A percentile compares a stretch with the other conserved stretches of the same genome.
phyloP scores from a whole-genome alignment of 225 moss, liverwort and hornwort genomes.

The Pseudoscleropodium purum region DNA sequence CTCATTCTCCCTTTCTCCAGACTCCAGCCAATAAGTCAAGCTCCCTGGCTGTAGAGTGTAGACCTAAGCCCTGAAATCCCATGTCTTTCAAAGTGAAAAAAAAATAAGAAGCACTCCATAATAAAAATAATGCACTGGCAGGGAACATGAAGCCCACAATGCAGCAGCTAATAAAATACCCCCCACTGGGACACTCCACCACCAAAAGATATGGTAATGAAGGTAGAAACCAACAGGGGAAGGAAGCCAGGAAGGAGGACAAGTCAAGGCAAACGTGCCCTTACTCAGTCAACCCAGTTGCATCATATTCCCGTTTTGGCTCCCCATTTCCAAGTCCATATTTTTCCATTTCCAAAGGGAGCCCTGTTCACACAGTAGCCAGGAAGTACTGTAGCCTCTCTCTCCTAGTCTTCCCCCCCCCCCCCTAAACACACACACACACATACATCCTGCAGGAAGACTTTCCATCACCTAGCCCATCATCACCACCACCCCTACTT shows the following conservation, averaged over 20 bases:
- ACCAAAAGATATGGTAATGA: no score
- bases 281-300: slow-evolving; percentile 12
- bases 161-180: no score
- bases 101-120: no score
- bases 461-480: not conserved
- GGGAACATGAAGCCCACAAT: no score
- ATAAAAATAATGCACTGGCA: no score
- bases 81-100: no score
- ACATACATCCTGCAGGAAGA: not conserved
- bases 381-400: no score
- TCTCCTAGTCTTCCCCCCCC: no score
- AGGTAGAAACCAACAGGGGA: no score
- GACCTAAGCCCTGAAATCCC: not conserved
- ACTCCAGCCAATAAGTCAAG: not conserved
- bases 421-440: no score
- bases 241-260: not conserved
- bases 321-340: not conserved
- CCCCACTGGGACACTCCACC: no score
- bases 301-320: not conserved
- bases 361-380: not conserved
- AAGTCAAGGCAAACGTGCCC: slow-evolving; percentile 12
- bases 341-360: not conserved
- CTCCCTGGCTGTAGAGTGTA: not conserved
- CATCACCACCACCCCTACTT: not conserved
- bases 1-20: not conserved